Base-by-base conservation (phyloP, 768 basidiomycete genomes). In the Suillus luteus region DNA sequence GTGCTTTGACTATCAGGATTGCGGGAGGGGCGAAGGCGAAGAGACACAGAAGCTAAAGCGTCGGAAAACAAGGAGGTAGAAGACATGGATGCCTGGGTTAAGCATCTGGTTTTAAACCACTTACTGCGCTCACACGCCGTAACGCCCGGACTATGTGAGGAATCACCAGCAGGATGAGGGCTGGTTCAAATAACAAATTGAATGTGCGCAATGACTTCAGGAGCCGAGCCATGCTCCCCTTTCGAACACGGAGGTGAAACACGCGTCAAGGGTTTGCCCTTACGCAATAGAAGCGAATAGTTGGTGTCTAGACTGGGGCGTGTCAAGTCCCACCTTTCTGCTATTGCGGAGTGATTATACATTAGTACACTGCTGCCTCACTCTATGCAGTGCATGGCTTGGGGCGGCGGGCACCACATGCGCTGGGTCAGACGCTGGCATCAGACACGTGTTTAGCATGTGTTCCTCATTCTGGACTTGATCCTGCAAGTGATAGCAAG, bases 111-210 rank as follows among this genome's bases (percentile, higher is more conserved):
- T 77, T 76, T 79, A 78, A 78, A 78, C 72, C 69, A 69, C 70
- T 65, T 68, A 66, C 77, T 76, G 81, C 75, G 76, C 76, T 78
- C 75, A 76, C 68, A 75, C 75, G 80, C 83, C 77, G 82, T 78
- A 71, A 72, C 59, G 63, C 68, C 69, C 66, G 69, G 68, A 68
- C 62, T 61, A 66, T 58, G 67, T 68, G 69, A 62, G 69, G 66
- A 66, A 68, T 65, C 60, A 64, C 74, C 75, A 74, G 66, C 72
- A 65, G 74, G 74, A 69, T 73, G 67, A 68, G 65, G 74, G 68
- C 72, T 71, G 74, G 74, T 51, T 54, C 59, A 63, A 52, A 63
- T 65, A 70, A 67, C 69, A 70, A 68, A 72, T 74, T 37, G 49
- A 62, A 67, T 66, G 67, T 43, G 60, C 63, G 64, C 66, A 68